Evolutionary conservation across 768 basidiomycete genomes (phyloP).

Genomic region (Lyophyllum atratum): DNA sequence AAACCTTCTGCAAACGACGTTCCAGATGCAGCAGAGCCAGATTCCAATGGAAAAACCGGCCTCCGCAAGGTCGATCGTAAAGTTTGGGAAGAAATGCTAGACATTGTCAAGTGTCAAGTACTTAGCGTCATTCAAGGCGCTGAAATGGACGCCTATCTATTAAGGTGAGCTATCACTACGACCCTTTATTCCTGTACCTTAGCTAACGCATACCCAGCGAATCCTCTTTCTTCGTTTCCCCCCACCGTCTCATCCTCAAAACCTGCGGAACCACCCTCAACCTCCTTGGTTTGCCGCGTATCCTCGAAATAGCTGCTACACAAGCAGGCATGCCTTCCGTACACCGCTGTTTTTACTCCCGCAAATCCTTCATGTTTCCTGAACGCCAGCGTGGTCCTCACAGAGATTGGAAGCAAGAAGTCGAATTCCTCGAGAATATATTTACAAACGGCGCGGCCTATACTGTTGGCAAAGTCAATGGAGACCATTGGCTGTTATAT

Average conservation of each 20-base stretch:
- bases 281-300: constrained; percentile 90
- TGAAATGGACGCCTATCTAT: constrained; percentile 93
- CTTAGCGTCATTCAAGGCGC: constrained; percentile 85
- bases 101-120: constrained; percentile 95
- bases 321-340: constrained; percentile 70
- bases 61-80: constrained; percentile 73
- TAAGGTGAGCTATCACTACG: constrained; percentile 65
- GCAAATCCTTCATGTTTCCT: constrained; percentile 99
- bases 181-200: constrained; percentile 4
- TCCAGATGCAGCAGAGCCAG: constrained; percentile 40
- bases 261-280: constrained; percentile 99
- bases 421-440: constrained; percentile 86
- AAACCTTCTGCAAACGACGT: constrained; percentile 71
- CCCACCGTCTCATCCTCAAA: constrained; percentile 96
- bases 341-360: constrained; percentile 94
- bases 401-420: constrained; percentile 91
- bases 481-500: constrained; percentile 98
- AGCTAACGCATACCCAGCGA: constrained; percentile 60
- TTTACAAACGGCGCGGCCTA: constrained; percentile 92
- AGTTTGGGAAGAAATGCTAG: constrained; percentile 97
- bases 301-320: constrained; percentile 86
- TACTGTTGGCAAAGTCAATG: constrained; percentile 96
- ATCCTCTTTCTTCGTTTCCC: constrained; percentile 93
- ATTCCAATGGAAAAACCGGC: constrained; percentile 55
- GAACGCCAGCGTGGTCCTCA: constrained; percentile 94